Conservation (phyloP, 2,329 filamentous ascomycete genomes). For the Elsinoe ampelina region DNA sequence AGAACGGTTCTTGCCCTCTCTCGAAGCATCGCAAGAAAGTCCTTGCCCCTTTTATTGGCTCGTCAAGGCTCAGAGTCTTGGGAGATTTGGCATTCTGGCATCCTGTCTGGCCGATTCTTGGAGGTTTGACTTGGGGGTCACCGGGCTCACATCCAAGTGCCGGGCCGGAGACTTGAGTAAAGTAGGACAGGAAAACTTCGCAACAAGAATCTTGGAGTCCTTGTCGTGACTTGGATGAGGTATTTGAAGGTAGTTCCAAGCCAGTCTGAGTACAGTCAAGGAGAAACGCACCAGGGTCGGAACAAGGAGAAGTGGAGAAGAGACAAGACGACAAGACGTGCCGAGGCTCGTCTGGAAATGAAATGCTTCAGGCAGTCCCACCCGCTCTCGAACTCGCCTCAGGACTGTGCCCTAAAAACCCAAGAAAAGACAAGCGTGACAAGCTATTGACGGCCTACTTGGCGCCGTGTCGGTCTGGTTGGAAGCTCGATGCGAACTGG, state of each 20-base stretch:
- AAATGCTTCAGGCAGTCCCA: too few species aligned
- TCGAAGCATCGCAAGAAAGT: too few species aligned
- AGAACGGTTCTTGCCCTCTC: too few species aligned
- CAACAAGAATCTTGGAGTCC: slow-evolving; percentile 2
- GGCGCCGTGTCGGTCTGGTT: not conserved
- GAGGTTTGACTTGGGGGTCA: not conserved
- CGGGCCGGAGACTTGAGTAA: not conserved
- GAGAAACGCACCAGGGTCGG: not conserved
- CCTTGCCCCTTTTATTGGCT: not conserved
- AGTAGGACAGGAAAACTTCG: not conserved
- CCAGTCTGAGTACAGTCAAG: not conserved
- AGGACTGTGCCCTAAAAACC: not conserved
- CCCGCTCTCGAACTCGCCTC: too few species aligned
- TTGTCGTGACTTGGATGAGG: not conserved
- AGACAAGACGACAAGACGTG: too few species aligned
- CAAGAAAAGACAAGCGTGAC: not conserved
- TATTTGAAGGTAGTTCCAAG: not conserved
- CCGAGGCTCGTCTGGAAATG: too few species aligned
- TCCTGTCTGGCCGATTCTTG: not conserved
- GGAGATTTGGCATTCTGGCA: not conserved
- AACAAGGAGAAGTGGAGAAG: not conserved
- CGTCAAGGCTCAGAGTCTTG: not conserved
- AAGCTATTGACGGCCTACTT: not conserved
- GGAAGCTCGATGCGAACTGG: not conserved
- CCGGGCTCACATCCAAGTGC: not conserved